Base-by-base conservation (phyloP, 345 rosid genomes). In the Pistacia vera region DNA sequence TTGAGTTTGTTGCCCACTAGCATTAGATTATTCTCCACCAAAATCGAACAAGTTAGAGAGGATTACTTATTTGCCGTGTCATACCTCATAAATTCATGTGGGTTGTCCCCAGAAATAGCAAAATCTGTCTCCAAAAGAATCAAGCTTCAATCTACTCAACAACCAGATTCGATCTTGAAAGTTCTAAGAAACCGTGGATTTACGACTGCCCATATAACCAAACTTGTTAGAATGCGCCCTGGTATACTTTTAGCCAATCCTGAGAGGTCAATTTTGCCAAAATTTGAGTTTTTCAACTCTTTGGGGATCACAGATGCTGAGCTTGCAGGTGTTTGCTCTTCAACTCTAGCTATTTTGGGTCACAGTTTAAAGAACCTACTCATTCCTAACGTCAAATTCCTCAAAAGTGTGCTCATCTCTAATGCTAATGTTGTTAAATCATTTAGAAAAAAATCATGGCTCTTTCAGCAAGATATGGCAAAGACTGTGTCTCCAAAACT, bases 401-500 rank as follows among this genome's bases (percentile, higher is more conserved):
- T 76, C 28, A 76, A 22, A 54, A 59, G 13, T 30, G 11, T 75
- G 3, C 10, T 55, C 22, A 1, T 60, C 3, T 12, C 60, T 11
- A 35, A 60, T 41, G 58, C 18, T 1, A n/a, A 76, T 25, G 22
- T 79, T 0, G 9, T 54, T n/a, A n/a, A 17, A 51, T 9, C 25
- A 11, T 63, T 66, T 14, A 33, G 51, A 56, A 3, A 28, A 2
- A 2, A 18, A 4, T 28, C 72, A 2, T n/a, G 72, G 71, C 0
- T 8, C 11, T 20, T 18, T 36, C 28, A 70, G 8, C 49, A 54
- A 44, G 66, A 58, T 58, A 22, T 70, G 56, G 52, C 18, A 2
- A 73, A 80, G 82, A 51, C 61, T 76, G 52, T 82, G 54, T 8
- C 73, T 74, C 5, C 74, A 16, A 70, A 74, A 54, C 18, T 78